Evolutionary conservation across 2,329 filamentous ascomycete genomes (phyloP).

Genomic region (Beauveria sp.): DNA sequence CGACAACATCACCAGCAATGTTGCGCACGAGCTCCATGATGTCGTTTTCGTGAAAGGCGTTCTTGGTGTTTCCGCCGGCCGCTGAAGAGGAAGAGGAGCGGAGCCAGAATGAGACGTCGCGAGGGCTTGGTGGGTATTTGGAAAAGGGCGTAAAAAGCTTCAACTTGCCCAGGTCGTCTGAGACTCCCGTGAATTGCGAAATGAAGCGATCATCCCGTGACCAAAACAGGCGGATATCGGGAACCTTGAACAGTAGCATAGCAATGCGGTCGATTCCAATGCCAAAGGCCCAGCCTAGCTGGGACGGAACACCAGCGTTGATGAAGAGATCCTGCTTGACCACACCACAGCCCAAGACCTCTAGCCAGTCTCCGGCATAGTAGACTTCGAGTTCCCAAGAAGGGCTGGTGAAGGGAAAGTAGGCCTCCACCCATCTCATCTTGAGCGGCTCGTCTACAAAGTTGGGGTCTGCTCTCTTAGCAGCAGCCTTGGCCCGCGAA

Average conservation of each 20-base stretch:
- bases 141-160: conserved; percentile 78
- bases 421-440: conserved; percentile 92
- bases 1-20: conserved; percentile 73
- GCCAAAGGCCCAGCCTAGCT: conserved; percentile 92
- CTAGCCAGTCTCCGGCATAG: conserved; percentile 92
- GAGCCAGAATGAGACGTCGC: conserved; percentile 94
- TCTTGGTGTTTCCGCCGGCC: conserved; percentile 39
- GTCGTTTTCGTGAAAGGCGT: conserved; percentile 82
- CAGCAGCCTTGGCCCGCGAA: conserved; percentile 62
- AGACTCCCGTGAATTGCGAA: conserved; percentile 67
- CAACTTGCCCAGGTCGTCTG: conserved; percentile 39
- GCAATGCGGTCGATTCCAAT: conserved; percentile 90
- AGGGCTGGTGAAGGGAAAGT: conserved; percentile 94
- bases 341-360: conserved; percentile 88
- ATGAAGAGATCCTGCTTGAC: conserved; percentile 75
- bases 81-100: conserved; percentile 28
- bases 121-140: conserved; percentile 80
- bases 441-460: conserved; percentile 63
- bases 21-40: conserved; percentile 91
- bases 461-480: conserved; percentile 41
- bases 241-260: conserved; percentile 94
- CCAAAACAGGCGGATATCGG: conserved; percentile 97
- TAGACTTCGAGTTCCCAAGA: conserved; percentile 95
- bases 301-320: conserved; percentile 65
- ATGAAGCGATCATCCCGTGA: conserved; percentile 77